These are phyloP conservation scores for Chenopodium album DNA, from an alignment of 148 eudicot species.

Conservation along the genomic window DNA sequence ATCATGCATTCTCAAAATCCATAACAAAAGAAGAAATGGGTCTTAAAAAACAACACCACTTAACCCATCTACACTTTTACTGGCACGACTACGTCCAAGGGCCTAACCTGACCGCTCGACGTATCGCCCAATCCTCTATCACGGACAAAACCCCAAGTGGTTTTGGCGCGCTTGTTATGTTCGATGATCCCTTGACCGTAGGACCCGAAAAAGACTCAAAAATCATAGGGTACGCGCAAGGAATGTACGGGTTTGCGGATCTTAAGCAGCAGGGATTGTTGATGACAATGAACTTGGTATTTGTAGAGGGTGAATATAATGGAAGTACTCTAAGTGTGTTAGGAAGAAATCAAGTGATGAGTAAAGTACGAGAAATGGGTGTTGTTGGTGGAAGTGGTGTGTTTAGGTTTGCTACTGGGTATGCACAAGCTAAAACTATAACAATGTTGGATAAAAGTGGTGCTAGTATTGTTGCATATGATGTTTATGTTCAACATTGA, in stretches of 20 bases:
- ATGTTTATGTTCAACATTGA: conserved; percentile 32
- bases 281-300: conserved; percentile 32
- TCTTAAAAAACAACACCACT: conserved; percentile 3
- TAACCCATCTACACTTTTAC: conserved; percentile 42
- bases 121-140: conserved; percentile 23
- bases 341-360: conserved; percentile 29
- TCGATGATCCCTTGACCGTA: conserved; percentile 37
- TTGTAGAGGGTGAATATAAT: conserved; percentile 29
- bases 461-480: conserved; percentile 31
- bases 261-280: conserved; percentile 13
- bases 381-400: conserved; percentile 41
- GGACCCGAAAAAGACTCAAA: conserved; percentile 31
- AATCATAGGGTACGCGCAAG: conserved; percentile 41
- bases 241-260: conserved; percentile 36
- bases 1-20: conserved; percentile 19
- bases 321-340: conserved; percentile 38
- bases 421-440: conserved; percentile 33
- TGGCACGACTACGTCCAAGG: conserved; percentile 38
- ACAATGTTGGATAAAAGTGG: conserved; percentile 26
- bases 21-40: conserved; percentile 31
- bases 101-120: conserved; percentile 23
- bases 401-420: conserved; percentile 42
- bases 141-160: conserved; percentile 7
- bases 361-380: conserved; percentile 29
- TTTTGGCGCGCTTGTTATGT: conserved; percentile 33